These are phyloP conservation scores for Colletotrichum sp. DNA, from an alignment of 2,329 filamentous ascomycete genomes.

Conservation along the genomic window DNA sequence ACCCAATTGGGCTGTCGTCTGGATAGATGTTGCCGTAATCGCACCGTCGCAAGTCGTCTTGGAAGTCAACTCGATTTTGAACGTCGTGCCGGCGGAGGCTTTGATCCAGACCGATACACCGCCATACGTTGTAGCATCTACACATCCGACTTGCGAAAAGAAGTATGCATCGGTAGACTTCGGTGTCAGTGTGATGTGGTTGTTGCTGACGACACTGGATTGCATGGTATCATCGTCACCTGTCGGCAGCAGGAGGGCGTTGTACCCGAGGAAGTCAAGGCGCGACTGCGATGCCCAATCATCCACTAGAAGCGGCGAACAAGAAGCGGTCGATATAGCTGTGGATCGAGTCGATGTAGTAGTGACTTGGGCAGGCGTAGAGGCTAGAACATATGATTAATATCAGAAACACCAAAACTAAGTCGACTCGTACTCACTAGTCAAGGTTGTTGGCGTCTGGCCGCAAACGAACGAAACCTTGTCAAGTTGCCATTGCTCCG, in stretches of 20 bases:
- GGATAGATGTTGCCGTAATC: conserved; percentile 36
- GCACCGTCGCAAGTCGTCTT: conserved; percentile 48
- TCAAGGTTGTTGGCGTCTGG: conserved; percentile 11
- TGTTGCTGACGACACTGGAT: conserved; percentile 56
- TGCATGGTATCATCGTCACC: conserved; percentile 64
- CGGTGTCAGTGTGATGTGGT: conserved; percentile 58
- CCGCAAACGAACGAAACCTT: conserved; percentile 51
- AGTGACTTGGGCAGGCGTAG: neutral
- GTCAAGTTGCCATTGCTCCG: conserved; percentile 47
- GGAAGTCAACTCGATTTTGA: conserved; percentile 57
- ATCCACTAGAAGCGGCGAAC: conserved; percentile 55
- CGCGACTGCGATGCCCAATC: conserved; percentile 68
- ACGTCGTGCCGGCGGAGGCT: conserved; percentile 54
- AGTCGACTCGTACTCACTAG: conserved; percentile 14
- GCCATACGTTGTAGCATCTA: conserved; percentile 56
- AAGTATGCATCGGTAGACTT: conserved; percentile 57
- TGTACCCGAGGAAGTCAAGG: conserved; percentile 65
- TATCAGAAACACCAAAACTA: neutral
- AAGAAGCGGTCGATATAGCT: conserved; percentile 27
- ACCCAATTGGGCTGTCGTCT: conserved; percentile 54
- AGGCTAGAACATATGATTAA: conserved; percentile 1
- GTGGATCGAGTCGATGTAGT: neutral
- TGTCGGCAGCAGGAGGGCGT: conserved; percentile 58
- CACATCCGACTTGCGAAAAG: conserved; percentile 61
- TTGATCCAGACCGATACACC: conserved; percentile 62